Evolutionary conservation across 352 stramenopile species (phyloP).

Genomic region (Globisporangium paddicum): DNA sequence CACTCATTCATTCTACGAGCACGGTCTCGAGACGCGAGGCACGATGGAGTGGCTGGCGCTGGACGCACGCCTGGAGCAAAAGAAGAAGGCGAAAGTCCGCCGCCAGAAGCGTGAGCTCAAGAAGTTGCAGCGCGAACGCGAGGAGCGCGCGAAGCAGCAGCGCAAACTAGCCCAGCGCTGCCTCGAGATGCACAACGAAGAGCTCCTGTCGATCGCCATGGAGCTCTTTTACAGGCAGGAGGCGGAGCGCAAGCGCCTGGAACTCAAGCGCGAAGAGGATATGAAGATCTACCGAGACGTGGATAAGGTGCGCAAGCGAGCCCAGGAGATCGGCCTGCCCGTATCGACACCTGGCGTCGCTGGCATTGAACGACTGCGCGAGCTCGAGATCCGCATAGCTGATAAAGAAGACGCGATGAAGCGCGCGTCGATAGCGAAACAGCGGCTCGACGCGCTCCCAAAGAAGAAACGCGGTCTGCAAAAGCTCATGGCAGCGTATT

Average conservation of each 20-base stretch:
- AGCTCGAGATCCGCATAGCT: slow-evolving; percentile 31
- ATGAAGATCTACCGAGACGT: slow-evolving; percentile 28
- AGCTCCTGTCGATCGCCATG: slow-evolving; percentile 43
- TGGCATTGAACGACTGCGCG: slow-evolving; percentile 21
- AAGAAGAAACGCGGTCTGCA: slow-evolving; percentile 24
- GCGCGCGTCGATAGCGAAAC: slow-evolving; percentile 19
- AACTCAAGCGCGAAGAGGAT: slow-evolving; percentile 34
- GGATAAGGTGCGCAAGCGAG: slow-evolving; percentile 17
- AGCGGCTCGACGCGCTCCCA: slow-evolving; percentile 41
- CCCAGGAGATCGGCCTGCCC: slow-evolving; percentile 26
- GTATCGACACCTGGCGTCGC: slow-evolving; percentile 27
- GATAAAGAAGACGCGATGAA: slow-evolving; percentile 26
- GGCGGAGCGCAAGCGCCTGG: slow-evolving; percentile 16
- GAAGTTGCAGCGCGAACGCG: slow-evolving; percentile 20
- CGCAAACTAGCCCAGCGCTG: slow-evolving; percentile 25
- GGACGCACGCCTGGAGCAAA: slow-evolving; percentile 41
- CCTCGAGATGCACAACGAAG: slow-evolving; percentile 49
- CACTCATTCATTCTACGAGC: neutral
- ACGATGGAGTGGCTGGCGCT: slow-evolving; percentile 47
- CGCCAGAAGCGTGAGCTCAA: slow-evolving; percentile 47
- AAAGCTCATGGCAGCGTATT: slow-evolving; percentile 29
- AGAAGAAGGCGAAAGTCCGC: slow-evolving; percentile 33
- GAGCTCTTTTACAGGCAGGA: slow-evolving; percentile 22
- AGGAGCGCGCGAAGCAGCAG: slow-evolving; percentile 28
- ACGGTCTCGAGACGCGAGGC: neutral